Conservation (phyloP, 768 basidiomycete species). For the Epithele typhae region DNA sequence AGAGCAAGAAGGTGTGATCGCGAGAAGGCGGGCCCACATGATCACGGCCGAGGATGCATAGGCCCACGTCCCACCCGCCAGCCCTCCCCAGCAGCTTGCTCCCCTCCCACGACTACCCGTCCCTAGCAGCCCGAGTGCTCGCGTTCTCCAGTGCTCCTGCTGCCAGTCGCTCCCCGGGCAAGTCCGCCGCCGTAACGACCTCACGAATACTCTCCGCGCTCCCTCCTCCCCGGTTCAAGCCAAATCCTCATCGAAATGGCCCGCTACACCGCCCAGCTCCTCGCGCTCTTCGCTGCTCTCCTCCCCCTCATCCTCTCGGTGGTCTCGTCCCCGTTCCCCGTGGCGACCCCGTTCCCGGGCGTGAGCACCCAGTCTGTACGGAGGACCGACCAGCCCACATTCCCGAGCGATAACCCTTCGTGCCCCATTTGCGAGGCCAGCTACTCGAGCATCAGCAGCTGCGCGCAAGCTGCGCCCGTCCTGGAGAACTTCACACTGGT, state of each 20-base stretch:
- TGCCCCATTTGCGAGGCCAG: slow-evolving; percentile 53
- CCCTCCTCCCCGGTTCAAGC: too few relatives aligned
- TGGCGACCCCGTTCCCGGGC: not conserved
- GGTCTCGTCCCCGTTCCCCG: slow-evolving; percentile 3
- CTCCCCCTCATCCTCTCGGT: slow-evolving; percentile 2
- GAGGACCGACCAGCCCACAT: slow-evolving; percentile 32
- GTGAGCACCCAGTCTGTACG: not conserved
- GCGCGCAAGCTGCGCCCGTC: slow-evolving; percentile 53
- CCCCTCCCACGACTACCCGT: slow-evolving; percentile 8
- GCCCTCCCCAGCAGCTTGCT: slow-evolving; percentile 5
- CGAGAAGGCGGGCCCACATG: not conserved
- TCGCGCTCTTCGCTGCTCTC: slow-evolving; percentile 5
- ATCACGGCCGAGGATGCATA: not conserved
- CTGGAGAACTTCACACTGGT: slow-evolving; percentile 55
- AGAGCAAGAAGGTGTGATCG: not conserved
- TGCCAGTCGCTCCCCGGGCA: not conserved
- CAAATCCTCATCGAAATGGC: not conserved
- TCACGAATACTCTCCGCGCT: too few relatives aligned
- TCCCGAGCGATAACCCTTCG: slow-evolving; percentile 51
- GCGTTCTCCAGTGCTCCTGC: not conserved
- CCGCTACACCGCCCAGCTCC: slow-evolving; percentile 2
- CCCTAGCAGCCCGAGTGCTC: slow-evolving; percentile 2
- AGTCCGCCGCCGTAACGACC: too few relatives aligned
- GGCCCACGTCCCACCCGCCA: not conserved
- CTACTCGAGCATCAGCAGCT: slow-evolving; percentile 50